A percentile compares a stretch with the other conserved stretches of the same genome.
phyloP scores from a whole-genome alignment of 1,284 basidiomycete genomes.

The Pseudozyma thailandica region DNA sequence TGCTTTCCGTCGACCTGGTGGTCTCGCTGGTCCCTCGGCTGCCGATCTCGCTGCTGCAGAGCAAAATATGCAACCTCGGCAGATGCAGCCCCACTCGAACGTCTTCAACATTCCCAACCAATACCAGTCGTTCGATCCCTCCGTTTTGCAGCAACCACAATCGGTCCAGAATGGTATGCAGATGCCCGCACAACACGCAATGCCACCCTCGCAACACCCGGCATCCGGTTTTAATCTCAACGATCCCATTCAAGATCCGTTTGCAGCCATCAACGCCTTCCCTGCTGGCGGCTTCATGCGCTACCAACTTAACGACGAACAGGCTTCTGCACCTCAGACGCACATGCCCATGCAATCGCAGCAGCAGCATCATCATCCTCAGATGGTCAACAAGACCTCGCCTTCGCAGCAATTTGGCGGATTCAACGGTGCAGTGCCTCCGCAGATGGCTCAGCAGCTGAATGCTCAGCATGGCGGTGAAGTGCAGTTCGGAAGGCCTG shows the following conservation, averaged over 20 bases:
- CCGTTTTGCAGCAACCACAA: constrained; percentile 24
- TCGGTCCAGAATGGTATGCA: constrained; percentile 6
- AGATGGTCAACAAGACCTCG: constrained; percentile 2
- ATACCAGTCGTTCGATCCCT: constrained; percentile 29
- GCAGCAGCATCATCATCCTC: constrained; percentile 8
- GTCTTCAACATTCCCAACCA: constrained; percentile 30
- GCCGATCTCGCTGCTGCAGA: constrained; percentile 10
- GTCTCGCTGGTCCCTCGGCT: constrained; percentile 32
- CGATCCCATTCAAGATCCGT: constrained; percentile 20
- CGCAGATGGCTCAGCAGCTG: constrained; percentile 11
- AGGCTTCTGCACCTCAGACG: constrained; percentile 14
- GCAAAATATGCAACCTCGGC: constrained; percentile 8
- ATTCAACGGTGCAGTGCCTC: constrained; percentile 2
- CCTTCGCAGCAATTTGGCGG: constrained; percentile 2
- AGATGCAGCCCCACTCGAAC: constrained; percentile 27
- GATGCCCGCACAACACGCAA: constrained; percentile 10
- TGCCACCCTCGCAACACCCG: constrained; percentile 10
- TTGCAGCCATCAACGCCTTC: constrained; percentile 17
- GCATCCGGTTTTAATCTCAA: constrained; percentile 7
- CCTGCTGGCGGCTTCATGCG: constrained; percentile 25
- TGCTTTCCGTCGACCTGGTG: constrained; percentile 52
- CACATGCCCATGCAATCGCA: constrained; percentile 9
- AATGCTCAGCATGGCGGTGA: neutral
- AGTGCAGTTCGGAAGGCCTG: neutral
- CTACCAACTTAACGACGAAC: constrained; percentile 15